phyloP scores from a whole-genome alignment of 78 protist species.

The Dictyostelium purpureum region DNA sequence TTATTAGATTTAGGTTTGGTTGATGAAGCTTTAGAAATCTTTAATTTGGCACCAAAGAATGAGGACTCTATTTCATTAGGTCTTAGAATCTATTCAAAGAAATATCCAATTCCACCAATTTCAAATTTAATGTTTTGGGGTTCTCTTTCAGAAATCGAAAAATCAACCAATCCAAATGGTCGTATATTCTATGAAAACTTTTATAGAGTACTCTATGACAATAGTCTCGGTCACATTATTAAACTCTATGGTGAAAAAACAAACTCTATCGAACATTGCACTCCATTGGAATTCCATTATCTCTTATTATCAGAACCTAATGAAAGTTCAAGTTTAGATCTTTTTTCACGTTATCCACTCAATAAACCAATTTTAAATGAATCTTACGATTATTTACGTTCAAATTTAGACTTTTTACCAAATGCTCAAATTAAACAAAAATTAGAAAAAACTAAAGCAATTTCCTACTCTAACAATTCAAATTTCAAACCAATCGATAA shows the following conservation, averaged over 20 bases:
- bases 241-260: neutral
- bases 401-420: too few species aligned
- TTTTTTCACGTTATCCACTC: too few species aligned
- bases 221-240: neutral
- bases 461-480: too few species aligned
- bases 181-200: neutral
- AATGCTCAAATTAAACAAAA: too few species aligned
- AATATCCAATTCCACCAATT: constrained; percentile 15
- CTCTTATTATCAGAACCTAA: neutral
- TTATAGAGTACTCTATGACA: neutral
- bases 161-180: neutral
- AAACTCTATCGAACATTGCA: too few species aligned
- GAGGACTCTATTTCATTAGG: neutral
- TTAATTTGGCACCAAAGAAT: neutral
- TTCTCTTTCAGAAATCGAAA: neutral
- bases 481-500: too few species aligned
- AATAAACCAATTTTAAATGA: too few species aligned
- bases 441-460: too few species aligned
- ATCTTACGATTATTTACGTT: too few species aligned
- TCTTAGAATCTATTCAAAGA: neutral
- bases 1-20: neutral
- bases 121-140: constrained; percentile 5
- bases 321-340: neutral
- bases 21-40: neutral
- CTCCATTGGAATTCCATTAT: neutral